phyloP scores from a whole-genome alignment of 1,284 basidiomycete species.

The Phlebopus sp. region DNA sequence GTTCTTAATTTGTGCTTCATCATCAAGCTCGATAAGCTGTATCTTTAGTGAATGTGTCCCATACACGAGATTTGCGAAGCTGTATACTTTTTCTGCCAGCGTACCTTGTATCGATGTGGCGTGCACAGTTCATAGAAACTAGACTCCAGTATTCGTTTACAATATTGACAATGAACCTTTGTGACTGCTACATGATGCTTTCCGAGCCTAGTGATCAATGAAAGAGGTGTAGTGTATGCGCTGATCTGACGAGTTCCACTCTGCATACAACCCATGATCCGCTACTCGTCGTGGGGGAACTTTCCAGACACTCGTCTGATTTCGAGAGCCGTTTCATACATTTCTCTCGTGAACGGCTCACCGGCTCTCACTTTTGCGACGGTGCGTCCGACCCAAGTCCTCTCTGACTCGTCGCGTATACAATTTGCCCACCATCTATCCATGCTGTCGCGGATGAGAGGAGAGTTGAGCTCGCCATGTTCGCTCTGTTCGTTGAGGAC shows the following conservation, averaged over 20 bases:
- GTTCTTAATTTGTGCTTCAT: slow-evolving; percentile 5
- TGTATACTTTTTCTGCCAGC: neutral
- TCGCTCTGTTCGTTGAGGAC: slow-evolving; percentile 70
- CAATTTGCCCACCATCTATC: slow-evolving; percentile 79
- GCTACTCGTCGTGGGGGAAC: slow-evolving; percentile 13
- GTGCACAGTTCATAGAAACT: too few species aligned
- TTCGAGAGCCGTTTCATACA: slow-evolving; percentile 49
- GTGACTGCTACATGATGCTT: too few species aligned
- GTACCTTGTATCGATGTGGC: neutral
- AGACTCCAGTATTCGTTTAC: too few species aligned
- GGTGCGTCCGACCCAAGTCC: slow-evolving; percentile 49
- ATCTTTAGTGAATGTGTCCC: slow-evolving; percentile 1
- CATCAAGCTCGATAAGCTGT: slow-evolving; percentile 15
- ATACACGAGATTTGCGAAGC: neutral
- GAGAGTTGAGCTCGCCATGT: slow-evolving; percentile 46
- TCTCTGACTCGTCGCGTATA: slow-evolving; percentile 56
- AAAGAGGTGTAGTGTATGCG: neutral
- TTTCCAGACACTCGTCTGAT: slow-evolving; percentile 28
- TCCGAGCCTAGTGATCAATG: too few species aligned
- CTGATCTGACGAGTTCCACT: neutral
- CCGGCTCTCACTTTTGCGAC: slow-evolving; percentile 48
- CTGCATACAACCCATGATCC: neutral
- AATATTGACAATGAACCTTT: too few species aligned
- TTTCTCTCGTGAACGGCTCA: slow-evolving; percentile 51
- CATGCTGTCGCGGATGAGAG: slow-evolving; percentile 57